Evolutionary conservation across 139 green algal species (phyloP).

Genomic region (Chlamydomonas eustigma): DNA sequence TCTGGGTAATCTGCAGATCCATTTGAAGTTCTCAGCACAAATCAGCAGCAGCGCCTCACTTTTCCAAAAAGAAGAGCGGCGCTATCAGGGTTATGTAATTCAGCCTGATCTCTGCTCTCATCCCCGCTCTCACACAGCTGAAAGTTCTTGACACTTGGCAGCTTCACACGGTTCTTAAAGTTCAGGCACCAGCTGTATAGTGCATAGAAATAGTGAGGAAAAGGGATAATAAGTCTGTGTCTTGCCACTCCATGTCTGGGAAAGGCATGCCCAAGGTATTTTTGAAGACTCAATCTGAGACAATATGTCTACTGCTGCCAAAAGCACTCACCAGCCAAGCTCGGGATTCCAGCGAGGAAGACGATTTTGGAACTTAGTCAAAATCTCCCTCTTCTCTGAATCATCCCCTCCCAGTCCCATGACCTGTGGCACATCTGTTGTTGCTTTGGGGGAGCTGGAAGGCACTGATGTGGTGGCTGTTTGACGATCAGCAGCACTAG

Average conservation of each 20-base stretch:
- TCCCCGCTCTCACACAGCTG: neutral
- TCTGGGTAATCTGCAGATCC: no score
- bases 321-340: slow-evolving; percentile 1
- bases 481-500: neutral
- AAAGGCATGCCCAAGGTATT: neutral
- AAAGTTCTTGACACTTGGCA: slow-evolving; percentile 79
- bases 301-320: neutral
- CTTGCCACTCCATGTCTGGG: no score
- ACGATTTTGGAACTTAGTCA: slow-evolving; percentile 1
- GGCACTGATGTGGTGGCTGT: neutral
- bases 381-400: neutral
- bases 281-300: neutral
- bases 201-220: no score
- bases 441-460: neutral
- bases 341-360: slow-evolving; percentile 7
- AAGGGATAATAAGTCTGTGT: no score
- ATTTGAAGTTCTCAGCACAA: no score
- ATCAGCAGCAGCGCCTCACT: no score
- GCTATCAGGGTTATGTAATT: no score
- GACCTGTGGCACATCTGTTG: neutral
- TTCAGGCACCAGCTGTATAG: slow-evolving; percentile 88
- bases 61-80: no score
- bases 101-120: no score
- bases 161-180: slow-evolving; percentile 89
- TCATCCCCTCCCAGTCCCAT: neutral